Percentiles rank a stretch among this genome's conserved stretches.
Evolutionary conservation across 805 yeast genomes (phyloP).

Genomic region (Ogataea neopini): DNA sequence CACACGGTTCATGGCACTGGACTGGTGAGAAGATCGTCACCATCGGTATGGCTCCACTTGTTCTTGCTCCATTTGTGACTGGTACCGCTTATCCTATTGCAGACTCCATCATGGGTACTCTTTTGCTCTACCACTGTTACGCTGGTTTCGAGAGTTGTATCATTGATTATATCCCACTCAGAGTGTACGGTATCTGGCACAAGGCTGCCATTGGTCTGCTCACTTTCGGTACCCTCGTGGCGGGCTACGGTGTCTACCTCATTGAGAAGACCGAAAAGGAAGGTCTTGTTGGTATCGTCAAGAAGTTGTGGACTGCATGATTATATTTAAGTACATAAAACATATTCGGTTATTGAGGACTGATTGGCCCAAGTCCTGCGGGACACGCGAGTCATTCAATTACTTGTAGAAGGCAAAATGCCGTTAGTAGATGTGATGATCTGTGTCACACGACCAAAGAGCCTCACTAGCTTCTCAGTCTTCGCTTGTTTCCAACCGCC

Average conservation of each 20-base stretch:
- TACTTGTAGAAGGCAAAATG: too few species aligned
- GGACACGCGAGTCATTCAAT: background rate
- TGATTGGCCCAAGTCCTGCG: background rate
- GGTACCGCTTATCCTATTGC: conserved; percentile 52
- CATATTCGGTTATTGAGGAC: background rate
- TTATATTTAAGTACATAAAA: conserved; percentile 1
- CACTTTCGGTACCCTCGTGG: conserved; percentile 61
- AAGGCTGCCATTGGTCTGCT: conserved; percentile 58
- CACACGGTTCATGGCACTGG: conserved; percentile 77
- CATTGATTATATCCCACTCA: conserved; percentile 72
- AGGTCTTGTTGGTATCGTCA: conserved; percentile 53
- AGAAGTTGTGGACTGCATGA: conserved; percentile 37
- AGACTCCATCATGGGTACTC: conserved; percentile 58
- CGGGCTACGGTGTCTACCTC: conserved; percentile 70
- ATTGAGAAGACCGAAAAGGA: conserved; percentile 66
- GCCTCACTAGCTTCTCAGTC: background rate
- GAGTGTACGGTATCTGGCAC: conserved; percentile 71
- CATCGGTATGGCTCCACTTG: conserved; percentile 62
- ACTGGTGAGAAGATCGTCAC: conserved; percentile 64
- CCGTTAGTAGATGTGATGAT: too few species aligned
- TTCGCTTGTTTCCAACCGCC: conserved; percentile 8
- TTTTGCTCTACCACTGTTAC: conserved; percentile 62
- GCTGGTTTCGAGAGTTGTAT: conserved; percentile 79
- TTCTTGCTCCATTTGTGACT: conserved; percentile 59
- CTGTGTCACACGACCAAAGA: too few species aligned